Evolutionary conservation across 2,329 filamentous ascomycete genomes (phyloP).

Genomic region (Aspergillus fructus): DNA sequence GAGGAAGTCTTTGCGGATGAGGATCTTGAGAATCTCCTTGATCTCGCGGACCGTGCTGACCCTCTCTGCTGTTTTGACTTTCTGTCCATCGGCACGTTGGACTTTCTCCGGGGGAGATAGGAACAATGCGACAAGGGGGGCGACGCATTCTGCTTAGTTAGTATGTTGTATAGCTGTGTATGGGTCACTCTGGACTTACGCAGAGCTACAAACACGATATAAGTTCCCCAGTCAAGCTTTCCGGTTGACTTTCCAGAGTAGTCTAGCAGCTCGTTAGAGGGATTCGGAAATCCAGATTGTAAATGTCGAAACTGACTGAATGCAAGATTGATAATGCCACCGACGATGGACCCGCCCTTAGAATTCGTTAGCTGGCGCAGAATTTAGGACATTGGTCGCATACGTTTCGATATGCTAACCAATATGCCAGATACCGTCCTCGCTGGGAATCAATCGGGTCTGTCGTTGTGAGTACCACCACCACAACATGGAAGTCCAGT

Average conservation of each 20-base stretch:
- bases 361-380: not conserved
- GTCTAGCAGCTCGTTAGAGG: not conserved
- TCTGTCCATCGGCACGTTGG: not conserved
- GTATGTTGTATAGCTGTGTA: no score
- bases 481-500: no score
- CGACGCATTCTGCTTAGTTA: not conserved
- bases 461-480: no score
- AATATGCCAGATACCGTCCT: not conserved
- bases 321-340: not conserved
- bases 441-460: not conserved
- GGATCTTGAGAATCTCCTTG: not conserved
- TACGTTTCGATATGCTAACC: not conserved
- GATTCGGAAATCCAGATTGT: no score
- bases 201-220: not conserved
- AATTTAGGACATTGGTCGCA: not conserved
- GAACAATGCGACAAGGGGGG: not conserved
- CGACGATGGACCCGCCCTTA: not conserved
- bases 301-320: not conserved
- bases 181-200: not conserved
- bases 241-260: not conserved
- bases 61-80: not conserved
- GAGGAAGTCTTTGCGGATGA: not conserved
- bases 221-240: not conserved
- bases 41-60: not conserved
- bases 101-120: not conserved